A percentile compares a stretch with the other conserved stretches of the same genome.
Conservation (phyloP, 169 alveolate genomes). For the Plasmodium berghei region DNA sequence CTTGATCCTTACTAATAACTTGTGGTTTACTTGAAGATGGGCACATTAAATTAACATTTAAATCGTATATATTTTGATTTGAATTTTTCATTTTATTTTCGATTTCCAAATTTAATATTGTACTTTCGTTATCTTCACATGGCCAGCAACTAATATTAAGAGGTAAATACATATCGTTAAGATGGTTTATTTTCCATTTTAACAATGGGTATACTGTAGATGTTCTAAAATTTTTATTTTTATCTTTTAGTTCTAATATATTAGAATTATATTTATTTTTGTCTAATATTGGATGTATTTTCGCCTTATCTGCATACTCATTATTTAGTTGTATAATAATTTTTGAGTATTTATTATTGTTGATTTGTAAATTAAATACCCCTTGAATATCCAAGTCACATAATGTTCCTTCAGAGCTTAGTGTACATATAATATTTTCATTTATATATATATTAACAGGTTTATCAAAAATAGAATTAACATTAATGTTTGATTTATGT, state of each 20-base stretch:
- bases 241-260: conserved; percentile 63
- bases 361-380: conserved; percentile 65
- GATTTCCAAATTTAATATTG: conserved; percentile 74
- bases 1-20: conserved; percentile 71
- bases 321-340: conserved; percentile 63
- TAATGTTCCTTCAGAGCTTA: conserved; percentile 76
- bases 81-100: conserved; percentile 58
- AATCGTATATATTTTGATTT: conserved; percentile 55
- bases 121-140: conserved; percentile 75
- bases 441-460: conserved; percentile 45
- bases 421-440: conserved; percentile 59
- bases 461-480: conserved; percentile 61
- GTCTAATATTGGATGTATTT: conserved; percentile 74
- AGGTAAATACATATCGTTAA: conserved; percentile 66
- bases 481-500: conserved; percentile 57
- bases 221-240: conserved; percentile 44
- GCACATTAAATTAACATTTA: conserved; percentile 74
- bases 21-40: conserved; percentile 74
- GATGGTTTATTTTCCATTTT: conserved; percentile 74
- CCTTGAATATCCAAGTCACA: conserved; percentile 77
- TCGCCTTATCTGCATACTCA: conserved; percentile 72
- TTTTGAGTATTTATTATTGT: conserved; percentile 59
- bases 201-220: conserved; percentile 72
- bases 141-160: conserved; percentile 77
- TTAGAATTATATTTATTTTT: conserved; percentile 71